Evolutionary conservation across 768 basidiomycete genomes (phyloP).

Genomic region (Naganishia randhawae): DNA sequence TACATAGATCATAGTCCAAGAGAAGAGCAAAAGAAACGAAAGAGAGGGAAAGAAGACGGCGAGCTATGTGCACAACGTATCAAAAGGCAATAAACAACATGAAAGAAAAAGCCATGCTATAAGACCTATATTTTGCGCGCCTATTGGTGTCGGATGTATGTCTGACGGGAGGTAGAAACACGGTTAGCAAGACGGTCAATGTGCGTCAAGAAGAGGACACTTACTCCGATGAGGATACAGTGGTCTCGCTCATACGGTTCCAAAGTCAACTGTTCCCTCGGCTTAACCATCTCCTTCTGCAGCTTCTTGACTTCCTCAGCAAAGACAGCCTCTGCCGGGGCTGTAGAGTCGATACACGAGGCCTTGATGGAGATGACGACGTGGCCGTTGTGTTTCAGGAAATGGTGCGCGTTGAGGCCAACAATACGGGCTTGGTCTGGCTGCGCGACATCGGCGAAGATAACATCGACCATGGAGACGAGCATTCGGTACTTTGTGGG

Average conservation of each 20-base stretch:
- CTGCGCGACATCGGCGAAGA: conserved; percentile 97
- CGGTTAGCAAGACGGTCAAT: not conserved
- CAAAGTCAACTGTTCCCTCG: conserved; percentile 60
- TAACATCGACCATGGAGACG: conserved; percentile 87
- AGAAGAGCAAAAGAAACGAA: not conserved
- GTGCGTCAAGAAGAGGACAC: not conserved
- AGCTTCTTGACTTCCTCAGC: conserved; percentile 78
- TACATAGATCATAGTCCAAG: not conserved
- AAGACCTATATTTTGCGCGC: not conserved
- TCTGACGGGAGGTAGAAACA: conserved; percentile 4
- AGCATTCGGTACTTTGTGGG: conserved; percentile 98
- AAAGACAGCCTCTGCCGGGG: conserved; percentile 81
- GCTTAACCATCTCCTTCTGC: conserved; percentile 76
- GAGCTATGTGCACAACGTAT: not conserved
- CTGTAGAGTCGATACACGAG: conserved; percentile 96
- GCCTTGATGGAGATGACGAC: conserved; percentile 97
- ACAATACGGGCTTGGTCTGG: conserved; percentile 99
- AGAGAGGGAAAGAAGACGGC: not conserved
- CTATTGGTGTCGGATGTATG: conserved; percentile 30
- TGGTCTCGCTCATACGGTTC: conserved; percentile 59
- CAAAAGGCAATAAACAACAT: not conserved
- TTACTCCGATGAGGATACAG: conserved; percentile 34
- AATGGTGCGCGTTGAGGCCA: conserved; percentile 83
- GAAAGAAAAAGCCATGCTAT: conserved; percentile 1
- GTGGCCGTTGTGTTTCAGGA: conserved; percentile 91